These are phyloP conservation scores for Euphorbia tirucalli DNA, from an alignment of 345 rosid species.

Conservation along the genomic window DNA sequence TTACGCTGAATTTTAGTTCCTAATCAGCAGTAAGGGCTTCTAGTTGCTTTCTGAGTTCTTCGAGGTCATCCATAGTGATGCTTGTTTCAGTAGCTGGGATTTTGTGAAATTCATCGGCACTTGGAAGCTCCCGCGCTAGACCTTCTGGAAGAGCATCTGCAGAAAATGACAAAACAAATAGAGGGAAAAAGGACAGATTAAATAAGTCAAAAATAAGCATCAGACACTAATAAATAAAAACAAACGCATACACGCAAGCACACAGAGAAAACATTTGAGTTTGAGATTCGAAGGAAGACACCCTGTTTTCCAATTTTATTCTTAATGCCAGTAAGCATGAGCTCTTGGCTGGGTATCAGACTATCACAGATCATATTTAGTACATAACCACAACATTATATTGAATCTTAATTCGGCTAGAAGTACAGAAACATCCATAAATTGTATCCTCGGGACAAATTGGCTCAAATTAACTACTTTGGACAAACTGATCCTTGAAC, in stretches of 20 bases:
- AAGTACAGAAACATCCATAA: no score
- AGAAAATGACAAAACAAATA: background rate
- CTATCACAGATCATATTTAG: no score
- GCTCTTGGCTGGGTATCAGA: no score
- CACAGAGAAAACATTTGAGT: background rate
- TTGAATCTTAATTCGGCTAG: no score
- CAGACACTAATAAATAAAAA: no score
- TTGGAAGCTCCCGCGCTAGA: conserved; percentile 80
- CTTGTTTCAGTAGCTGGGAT: conserved; percentile 35
- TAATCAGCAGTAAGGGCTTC: conserved; percentile 75
- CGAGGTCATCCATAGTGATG: conserved; percentile 65
- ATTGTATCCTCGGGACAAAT: no score
- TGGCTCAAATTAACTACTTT: no score
- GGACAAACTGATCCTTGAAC: no score
- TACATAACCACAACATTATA: no score
- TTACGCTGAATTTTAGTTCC: background rate
- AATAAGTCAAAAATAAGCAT: background rate
- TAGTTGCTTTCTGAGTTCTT: conserved; percentile 75
- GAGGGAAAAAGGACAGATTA: background rate
- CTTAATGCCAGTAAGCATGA: no score
- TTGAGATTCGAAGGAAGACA: background rate
- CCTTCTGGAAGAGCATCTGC: conserved; percentile 84
- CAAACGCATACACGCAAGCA: no score
- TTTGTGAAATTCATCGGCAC: conserved; percentile 58
- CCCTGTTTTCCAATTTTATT: background rate